A percentile compares a stretch with the other conserved stretches of the same genome.
Conservation (phyloP, 2,329 filamentous ascomycete species). For the Epichloe aotearoae region DNA sequence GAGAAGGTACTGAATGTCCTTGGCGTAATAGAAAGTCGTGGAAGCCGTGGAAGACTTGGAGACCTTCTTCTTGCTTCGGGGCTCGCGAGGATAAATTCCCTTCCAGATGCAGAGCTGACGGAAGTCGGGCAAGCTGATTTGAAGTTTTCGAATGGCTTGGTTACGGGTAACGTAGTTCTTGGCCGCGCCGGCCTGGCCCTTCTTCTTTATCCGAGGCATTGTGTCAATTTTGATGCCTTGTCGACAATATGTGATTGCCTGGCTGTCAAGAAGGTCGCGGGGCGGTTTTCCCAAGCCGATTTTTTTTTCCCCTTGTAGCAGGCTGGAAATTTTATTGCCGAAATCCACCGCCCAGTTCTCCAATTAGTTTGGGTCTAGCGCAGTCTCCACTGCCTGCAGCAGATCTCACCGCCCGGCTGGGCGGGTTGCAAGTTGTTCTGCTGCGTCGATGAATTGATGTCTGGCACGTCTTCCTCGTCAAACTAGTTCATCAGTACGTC, state of each 20-base stretch:
- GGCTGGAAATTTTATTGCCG: constrained; percentile 22
- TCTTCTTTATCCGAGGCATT: constrained; percentile 80
- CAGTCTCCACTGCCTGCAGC: neutral
- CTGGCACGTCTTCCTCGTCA: no score
- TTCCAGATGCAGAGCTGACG: constrained; percentile 99
- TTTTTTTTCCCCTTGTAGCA: constrained; percentile 11
- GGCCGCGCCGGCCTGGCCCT: constrained; percentile 80
- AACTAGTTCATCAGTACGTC: no score
- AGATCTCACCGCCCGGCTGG: constrained; percentile 13
- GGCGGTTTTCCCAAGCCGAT: constrained; percentile 15
- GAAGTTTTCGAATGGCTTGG: constrained; percentile 92
- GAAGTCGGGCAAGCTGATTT: constrained; percentile 94
- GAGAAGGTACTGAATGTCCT: constrained; percentile 95
- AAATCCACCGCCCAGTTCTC: constrained; percentile 14
- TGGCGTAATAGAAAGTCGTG: constrained; percentile 84
- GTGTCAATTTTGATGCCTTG: constrained; percentile 8
- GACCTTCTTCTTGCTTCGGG: constrained; percentile 92
- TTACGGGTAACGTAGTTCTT: constrained; percentile 98
- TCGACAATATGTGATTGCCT: constrained; percentile 6
- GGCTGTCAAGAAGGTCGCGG: constrained; percentile 16
- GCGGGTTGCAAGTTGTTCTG: no score
- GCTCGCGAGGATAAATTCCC: constrained; percentile 96
- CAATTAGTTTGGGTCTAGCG: constrained; percentile 8
- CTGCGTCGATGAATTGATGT: no score
- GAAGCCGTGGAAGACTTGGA: constrained; percentile 79